These are phyloP conservation scores for Leptographium lundbergii DNA, from an alignment of 2,329 filamentous ascomycete species.

Conservation along the genomic window DNA sequence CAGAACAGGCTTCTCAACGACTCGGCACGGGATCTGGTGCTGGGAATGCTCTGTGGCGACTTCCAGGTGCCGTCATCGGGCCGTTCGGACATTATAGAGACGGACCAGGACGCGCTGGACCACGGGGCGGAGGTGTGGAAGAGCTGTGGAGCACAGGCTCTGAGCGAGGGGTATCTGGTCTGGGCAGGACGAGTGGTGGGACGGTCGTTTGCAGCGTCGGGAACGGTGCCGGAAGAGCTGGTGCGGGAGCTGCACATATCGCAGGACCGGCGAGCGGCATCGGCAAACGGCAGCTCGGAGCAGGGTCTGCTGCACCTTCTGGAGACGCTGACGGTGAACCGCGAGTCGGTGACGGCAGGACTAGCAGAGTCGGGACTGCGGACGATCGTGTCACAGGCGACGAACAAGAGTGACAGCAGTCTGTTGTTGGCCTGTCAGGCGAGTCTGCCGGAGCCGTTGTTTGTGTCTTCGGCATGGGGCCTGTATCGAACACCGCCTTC, in stretches of 20 bases:
- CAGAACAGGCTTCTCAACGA: constrained; percentile 53
- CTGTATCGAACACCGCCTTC: constrained; percentile 42
- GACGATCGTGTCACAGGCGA: constrained; percentile 40
- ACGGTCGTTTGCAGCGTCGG: constrained; percentile 67
- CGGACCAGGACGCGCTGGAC: constrained; percentile 48
- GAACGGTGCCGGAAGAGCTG: constrained; percentile 49
- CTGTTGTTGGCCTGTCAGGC: constrained; percentile 38
- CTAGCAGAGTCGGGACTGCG: constrained; percentile 49
- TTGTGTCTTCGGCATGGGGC: constrained; percentile 43
- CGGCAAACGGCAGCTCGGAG: constrained; percentile 44
- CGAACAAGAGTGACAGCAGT: constrained; percentile 30
- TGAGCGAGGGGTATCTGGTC: constrained; percentile 57
- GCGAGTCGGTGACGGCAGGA: constrained; percentile 41
- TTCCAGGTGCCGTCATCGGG: constrained; percentile 51
- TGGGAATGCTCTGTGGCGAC: constrained; percentile 60
- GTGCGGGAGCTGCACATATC: constrained; percentile 45
- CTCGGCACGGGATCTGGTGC: constrained; percentile 55
- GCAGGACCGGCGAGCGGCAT: constrained; percentile 31
- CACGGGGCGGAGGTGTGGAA: constrained; percentile 62
- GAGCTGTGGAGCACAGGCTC: constrained; percentile 52
- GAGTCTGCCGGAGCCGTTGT: constrained; percentile 38
- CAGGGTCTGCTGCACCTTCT: constrained; percentile 49
- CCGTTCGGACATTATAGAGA: constrained; percentile 54
- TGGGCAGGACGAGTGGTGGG: constrained; percentile 85
- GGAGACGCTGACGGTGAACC: constrained; percentile 46